Evolutionary conservation across 1,139 yeast species (phyloP), one percentile per base, ranked within the genome.

Genomic region (Lodderomyces oxycetoniae): DNA sequence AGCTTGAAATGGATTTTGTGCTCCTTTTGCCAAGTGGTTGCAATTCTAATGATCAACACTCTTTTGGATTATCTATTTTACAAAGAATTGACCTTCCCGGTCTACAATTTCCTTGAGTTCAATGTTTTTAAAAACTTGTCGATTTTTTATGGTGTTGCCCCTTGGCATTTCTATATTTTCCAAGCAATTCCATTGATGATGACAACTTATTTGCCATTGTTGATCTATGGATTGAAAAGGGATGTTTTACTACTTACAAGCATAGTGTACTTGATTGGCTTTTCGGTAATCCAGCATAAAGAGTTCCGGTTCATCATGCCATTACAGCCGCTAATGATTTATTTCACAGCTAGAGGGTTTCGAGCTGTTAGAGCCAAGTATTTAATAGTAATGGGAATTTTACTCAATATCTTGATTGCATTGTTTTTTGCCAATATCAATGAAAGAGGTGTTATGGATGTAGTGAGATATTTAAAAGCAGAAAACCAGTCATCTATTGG

Each of bases 241-340:
- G 24, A 0, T 37, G 62, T 4, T 67, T 89, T 23, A 61, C 69
- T 12, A 96, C 87, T 57, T 86, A 89, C 54, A 96, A 88, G 52
- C 79, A 83, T 48, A 67, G 96, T 34, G 87, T 93, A 42, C 19
- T 17, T 43, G 15, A 36, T 59, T 0, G 61, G 69, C 1, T 87
- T 83, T 46, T 84, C 96, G 0, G 38, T 63, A 2, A 71, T 91
- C 13, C 63, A 71, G 10, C 99, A 93, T 57, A 93, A 93, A 53
- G 99, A 93, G 52, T 83, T 87, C 47, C 69, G 98, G 31, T 93
- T 93, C 52, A 67, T 91, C n/a, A 85, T 80, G 48, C 95, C 94
- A 2, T 55, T 91, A 36, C 80, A 86, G 55, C 97, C 98, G 2
- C 50, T 88, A 2, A 60, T 43, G 38, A 24, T 43, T 16, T 42